Percentiles rank a stretch among this genome's conserved stretches.
phyloP scores from a whole-genome alignment of 345 rosid species.

The Dipteronia dyeriana region DNA sequence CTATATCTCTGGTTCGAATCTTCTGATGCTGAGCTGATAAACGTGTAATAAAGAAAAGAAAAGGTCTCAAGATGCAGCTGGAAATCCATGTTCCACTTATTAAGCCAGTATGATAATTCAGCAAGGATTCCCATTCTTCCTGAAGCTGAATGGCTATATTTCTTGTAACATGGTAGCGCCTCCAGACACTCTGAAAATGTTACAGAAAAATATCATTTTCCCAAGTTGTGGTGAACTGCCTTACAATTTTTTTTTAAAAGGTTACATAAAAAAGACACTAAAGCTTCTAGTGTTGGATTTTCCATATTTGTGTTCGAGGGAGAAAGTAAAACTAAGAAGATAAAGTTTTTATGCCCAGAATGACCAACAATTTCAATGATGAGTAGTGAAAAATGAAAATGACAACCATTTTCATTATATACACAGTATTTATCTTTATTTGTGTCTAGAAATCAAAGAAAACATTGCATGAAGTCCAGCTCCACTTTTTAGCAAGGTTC shows the following conservation, averaged over 20 bases:
- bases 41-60: constrained; percentile 57
- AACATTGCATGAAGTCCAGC: not conserved
- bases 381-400: not conserved
- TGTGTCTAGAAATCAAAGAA: not conserved
- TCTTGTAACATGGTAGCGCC: constrained; percentile 57
- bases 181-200: constrained; percentile 71
- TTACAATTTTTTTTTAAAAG: not conserved
- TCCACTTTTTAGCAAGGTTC: not conserved
- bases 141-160: constrained; percentile 58
- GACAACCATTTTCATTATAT: not conserved
- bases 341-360: not conserved
- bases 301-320: not conserved
- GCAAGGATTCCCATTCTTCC: constrained; percentile 62
- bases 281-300: not conserved
- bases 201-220: constrained; percentile 19
- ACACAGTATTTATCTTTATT: not conserved
- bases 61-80: constrained; percentile 64
- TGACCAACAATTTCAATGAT: not conserved
- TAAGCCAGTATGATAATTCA: constrained; percentile 40
- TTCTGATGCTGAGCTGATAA: constrained; percentile 45
- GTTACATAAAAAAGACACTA: not conserved
- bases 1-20: constrained; percentile 48
- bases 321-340: not conserved
- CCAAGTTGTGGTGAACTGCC: not conserved
- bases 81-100: constrained; percentile 62